phyloP scores from a whole-genome alignment of 129 eudicot genomes.

The Ambrosia trifida region DNA sequence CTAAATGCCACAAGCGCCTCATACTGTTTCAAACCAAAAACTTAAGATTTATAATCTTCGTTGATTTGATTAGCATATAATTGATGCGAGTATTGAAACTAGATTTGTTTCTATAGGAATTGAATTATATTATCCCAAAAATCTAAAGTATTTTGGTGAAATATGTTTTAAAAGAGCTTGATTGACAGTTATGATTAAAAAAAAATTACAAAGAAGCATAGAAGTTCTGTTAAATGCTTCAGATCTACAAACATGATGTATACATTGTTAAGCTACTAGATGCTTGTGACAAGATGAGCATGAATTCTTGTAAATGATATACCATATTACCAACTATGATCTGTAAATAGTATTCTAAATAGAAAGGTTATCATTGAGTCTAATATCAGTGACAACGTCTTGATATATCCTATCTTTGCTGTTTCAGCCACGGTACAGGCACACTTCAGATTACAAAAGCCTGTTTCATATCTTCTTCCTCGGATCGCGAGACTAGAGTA shows the following conservation, averaged over 20 bases:
- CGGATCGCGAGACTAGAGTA: constrained; percentile 65
- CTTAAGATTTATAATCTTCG: neutral
- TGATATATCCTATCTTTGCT: constrained; percentile 10
- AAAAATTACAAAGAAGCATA: neutral
- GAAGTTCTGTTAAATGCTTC: constrained; percentile 14
- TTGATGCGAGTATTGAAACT: too few species aligned
- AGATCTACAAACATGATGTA: neutral
- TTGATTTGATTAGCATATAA: neutral
- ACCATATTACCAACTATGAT: neutral
- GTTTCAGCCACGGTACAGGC: constrained; percentile 69
- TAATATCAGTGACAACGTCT: neutral
- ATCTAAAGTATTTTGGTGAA: neutral
- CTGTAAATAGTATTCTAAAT: neutral
- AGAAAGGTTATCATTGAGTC: neutral
- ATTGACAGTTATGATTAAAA: too few species aligned
- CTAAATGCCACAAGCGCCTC: too few species aligned
- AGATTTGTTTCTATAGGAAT: neutral
- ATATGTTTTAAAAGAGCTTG: neutral
- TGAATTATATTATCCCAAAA: neutral
- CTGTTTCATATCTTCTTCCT: constrained; percentile 65
- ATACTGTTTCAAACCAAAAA: too few species aligned
- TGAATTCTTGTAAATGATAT: constrained; percentile 1
- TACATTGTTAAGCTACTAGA: neutral
- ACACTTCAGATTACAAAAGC: constrained; percentile 63
- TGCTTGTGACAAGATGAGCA: neutral